A percentile compares a stretch with the other conserved stretches of the same genome.
phyloP scores from a whole-genome alignment of 73 alveolate genomes.

The Paramecium pentaurelia region DNA sequence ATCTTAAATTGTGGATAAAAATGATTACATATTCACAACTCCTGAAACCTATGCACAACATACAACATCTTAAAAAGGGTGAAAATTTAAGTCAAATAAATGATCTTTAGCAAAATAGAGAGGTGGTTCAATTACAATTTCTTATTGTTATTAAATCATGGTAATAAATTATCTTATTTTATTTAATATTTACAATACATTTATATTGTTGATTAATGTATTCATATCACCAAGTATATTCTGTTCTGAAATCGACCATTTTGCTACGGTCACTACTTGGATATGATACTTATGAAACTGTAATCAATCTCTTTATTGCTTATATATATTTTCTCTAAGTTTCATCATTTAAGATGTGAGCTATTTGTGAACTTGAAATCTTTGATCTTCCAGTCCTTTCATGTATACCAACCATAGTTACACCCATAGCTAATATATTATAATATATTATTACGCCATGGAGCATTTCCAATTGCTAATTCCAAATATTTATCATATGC shows the following conservation, averaged over 20 bases:
- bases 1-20: neutral
- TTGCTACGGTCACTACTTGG: constrained; percentile 66
- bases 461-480: constrained; percentile 97
- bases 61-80: constrained; percentile 67
- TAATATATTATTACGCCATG: constrained; percentile 92
- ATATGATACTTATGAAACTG: constrained; percentile 80
- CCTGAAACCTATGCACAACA: constrained; percentile 70
- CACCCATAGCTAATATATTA: constrained; percentile 85
- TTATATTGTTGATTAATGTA: neutral
- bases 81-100: constrained; percentile 72
- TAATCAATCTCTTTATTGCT: constrained; percentile 87
- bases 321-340: constrained; percentile 86
- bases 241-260: constrained; percentile 57
- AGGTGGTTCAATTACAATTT: constrained; percentile 66
- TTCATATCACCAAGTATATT: constrained; percentile 20
- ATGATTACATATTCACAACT: constrained; percentile 32
- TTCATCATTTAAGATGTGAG: constrained; percentile 79
- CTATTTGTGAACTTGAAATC: constrained; percentile 87
- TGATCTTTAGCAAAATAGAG: constrained; percentile 73
- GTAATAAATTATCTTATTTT: neutral
- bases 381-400: constrained; percentile 94
- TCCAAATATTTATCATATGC: constrained; percentile 95
- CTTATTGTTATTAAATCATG: neutral
- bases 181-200: neutral
- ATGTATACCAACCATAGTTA: constrained; percentile 98